Percentiles rank a stretch among this genome's conserved stretches.
phyloP scores from a whole-genome alignment of 139 green algal genomes.

The Edaphochlamys debaryana region DNA sequence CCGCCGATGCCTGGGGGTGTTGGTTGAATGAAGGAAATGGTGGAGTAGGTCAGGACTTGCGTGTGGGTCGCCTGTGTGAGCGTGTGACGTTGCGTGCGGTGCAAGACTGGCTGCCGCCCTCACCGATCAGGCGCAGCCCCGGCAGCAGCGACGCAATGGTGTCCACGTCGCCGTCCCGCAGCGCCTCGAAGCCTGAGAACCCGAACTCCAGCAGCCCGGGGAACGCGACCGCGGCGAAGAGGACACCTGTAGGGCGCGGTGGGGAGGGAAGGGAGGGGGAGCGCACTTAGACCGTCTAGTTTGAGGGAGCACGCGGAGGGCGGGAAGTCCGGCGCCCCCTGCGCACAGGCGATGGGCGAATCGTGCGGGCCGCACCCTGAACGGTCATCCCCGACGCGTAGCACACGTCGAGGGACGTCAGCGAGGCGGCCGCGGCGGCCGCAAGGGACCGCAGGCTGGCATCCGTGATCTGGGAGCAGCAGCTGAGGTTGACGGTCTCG shows the following conservation, averaged over 20 bases:
- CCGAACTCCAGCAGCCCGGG: neutral
- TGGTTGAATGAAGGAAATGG: neutral
- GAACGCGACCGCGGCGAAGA: neutral
- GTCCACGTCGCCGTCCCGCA: constrained; percentile 3
- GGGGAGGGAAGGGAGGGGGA: no score
- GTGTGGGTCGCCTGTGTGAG: no score
- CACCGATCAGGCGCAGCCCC: constrained; percentile 13
- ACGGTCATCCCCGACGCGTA: constrained; percentile 10
- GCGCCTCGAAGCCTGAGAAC: constrained; percentile 14
- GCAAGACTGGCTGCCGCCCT: no score
- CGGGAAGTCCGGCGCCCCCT: no score
- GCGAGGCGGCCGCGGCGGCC: neutral
- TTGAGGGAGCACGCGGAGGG: no score
- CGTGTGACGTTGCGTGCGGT: no score
- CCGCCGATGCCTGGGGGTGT: neutral
- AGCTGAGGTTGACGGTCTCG: constrained; percentile 8
- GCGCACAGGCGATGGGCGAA: neutral
- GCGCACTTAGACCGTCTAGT: no score
- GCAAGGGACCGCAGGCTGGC: neutral
- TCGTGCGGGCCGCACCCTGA: neutral
- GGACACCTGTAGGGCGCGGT: neutral
- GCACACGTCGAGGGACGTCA: constrained; percentile 29
- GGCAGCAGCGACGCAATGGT: neutral
- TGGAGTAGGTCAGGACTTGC: no score
- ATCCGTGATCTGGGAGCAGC: neutral